phyloP scores from a whole-genome alignment of 306 rosid species.

The Elaeagnus macrophylla region DNA sequence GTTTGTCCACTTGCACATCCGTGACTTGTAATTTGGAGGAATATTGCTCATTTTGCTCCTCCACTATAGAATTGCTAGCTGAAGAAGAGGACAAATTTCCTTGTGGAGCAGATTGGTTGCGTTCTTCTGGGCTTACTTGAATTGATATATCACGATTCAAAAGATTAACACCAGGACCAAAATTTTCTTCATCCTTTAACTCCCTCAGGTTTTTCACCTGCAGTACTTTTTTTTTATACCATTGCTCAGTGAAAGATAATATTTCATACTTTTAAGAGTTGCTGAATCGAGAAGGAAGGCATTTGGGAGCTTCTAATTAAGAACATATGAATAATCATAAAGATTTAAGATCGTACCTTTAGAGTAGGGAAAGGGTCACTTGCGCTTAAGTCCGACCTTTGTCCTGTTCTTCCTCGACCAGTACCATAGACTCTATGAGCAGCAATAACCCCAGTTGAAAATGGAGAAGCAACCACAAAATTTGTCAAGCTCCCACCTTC shows the following conservation, averaged over 20 bases:
- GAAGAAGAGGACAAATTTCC: too few species aligned
- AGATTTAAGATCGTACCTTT: conserved; percentile 26
- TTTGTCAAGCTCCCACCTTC: conserved; percentile 37
- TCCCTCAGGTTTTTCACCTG: conserved; percentile 42
- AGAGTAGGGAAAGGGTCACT: conserved; percentile 36
- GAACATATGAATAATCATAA: not conserved
- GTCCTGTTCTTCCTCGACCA: conserved; percentile 24
- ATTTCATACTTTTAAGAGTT: not conserved
- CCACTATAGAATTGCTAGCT: conserved; percentile 21
- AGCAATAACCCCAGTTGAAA: conserved; percentile 62
- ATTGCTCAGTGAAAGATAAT: not conserved
- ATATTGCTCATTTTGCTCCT: conserved; percentile 20
- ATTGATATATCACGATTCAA: conserved; percentile 54
- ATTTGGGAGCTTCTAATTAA: too few species aligned
- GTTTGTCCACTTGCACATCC: conserved; percentile 73
- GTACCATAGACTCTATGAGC: conserved; percentile 51
- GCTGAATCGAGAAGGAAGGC: not conserved
- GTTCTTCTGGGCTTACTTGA: conserved; percentile 55
- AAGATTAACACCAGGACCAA: conserved; percentile 20
- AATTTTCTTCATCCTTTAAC: conserved; percentile 19
- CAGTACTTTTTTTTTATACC: too few species aligned
- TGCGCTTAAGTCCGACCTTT: conserved; percentile 41
- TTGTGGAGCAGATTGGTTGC: conserved; percentile 24
- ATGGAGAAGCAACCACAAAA: conserved; percentile 45
- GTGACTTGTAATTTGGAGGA: conserved; percentile 44